Conservation (phyloP, 78 protist species). For the Chrysochromulina tobinii region DNA sequence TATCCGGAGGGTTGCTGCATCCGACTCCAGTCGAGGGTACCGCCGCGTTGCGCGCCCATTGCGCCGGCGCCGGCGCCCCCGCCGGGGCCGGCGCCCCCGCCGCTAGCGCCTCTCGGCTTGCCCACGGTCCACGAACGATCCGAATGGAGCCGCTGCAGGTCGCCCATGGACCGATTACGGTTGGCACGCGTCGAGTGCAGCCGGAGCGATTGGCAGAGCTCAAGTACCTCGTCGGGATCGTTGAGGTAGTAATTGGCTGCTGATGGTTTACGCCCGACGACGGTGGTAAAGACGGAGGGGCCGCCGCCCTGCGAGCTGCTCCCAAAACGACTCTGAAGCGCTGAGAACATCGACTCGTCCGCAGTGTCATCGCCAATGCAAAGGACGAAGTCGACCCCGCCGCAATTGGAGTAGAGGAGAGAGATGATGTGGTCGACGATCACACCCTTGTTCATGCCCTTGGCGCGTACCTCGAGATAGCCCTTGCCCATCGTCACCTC, state of each 20-base stretch:
- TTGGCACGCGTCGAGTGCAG: constrained; percentile 14
- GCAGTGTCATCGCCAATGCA: constrained; percentile 14
- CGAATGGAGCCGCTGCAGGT: neutral
- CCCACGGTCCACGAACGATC: too few relatives aligned
- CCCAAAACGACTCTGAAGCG: neutral
- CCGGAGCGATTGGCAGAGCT: constrained; percentile 8
- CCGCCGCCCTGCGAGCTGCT: too few relatives aligned
- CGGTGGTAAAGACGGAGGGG: neutral
- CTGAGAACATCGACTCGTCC: neutral
- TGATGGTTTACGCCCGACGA: neutral
- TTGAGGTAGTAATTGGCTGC: neutral
- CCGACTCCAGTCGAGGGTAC: too few relatives aligned
- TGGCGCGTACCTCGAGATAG: neutral
- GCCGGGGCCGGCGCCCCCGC: too few relatives aligned
- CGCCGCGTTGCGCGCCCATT: too few relatives aligned
- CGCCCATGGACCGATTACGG: neutral
- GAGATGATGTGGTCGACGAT: neutral
- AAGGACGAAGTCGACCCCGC: constrained; percentile 18
- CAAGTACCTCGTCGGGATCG: neutral
- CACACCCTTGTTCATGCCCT: neutral
- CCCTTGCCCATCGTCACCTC: neutral
- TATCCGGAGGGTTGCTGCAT: too few relatives aligned
- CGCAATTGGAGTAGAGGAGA: neutral
- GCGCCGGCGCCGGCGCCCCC: too few relatives aligned
- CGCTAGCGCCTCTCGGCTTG: too few relatives aligned